Conservation (phyloP, 108 stramenopile genomes). For the Nitzschia putrida region DNA sequence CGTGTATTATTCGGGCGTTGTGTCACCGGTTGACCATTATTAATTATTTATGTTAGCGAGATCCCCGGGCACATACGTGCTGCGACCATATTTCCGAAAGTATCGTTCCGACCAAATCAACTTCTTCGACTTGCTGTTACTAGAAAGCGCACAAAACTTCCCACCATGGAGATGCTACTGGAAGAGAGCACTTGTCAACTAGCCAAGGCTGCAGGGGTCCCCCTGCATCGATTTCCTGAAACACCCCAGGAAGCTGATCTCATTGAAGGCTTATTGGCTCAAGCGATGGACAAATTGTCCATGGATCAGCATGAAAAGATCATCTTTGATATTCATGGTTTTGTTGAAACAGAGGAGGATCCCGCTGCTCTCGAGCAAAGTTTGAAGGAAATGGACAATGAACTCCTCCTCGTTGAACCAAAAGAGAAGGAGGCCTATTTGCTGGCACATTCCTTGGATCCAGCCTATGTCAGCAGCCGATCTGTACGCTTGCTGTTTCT, state of each 20-base stretch:
- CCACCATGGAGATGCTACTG: too few relatives aligned
- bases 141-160: too few relatives aligned
- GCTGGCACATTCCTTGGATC: background rate
- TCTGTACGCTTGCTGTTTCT: slow-evolving; percentile 39
- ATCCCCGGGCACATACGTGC: too few relatives aligned
- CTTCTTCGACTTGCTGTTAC: too few relatives aligned
- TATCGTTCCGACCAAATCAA: too few relatives aligned
- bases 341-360: slow-evolving; percentile 10
- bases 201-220: background rate
- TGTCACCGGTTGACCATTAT: too few relatives aligned
- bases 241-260: background rate
- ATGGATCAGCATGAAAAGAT: slow-evolving; percentile 4
- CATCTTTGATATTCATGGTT: too few relatives aligned
- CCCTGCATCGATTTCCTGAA: slow-evolving; percentile 1
- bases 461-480: slow-evolving; percentile 1
- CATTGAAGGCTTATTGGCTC: background rate
- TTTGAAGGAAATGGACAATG: slow-evolving; percentile 6
- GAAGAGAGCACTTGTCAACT: too few relatives aligned
- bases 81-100: too few relatives aligned
- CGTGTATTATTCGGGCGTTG: too few relatives aligned
- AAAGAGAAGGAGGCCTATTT: background rate
- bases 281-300: background rate
- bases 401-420: too few relatives aligned
- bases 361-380: slow-evolving; percentile 1
- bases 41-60: too few relatives aligned